Conservation (phyloP, 2,329 filamentous ascomycete species). For the Biscogniauxia mediterranea region DNA sequence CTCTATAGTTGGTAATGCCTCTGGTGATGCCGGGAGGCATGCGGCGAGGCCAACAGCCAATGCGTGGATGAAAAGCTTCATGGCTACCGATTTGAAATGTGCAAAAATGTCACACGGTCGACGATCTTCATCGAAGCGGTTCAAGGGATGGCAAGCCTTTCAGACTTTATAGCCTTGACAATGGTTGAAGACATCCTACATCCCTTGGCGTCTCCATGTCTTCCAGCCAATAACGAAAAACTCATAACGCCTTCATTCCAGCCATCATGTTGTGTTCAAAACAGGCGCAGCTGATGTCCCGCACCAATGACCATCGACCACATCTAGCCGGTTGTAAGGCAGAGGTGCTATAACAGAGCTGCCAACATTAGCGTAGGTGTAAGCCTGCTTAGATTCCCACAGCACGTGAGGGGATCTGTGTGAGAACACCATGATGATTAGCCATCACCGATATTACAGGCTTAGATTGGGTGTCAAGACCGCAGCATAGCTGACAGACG, state of each 20-base stretch:
- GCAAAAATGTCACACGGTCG: neutral
- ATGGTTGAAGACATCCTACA: neutral
- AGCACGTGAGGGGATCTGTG: constrained; percentile 2
- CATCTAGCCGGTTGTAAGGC: constrained; percentile 5
- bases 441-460: neutral
- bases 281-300: constrained; percentile 3
- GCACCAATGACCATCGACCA: constrained; percentile 18
- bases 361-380: neutral
- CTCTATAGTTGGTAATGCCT: constrained; percentile 19
- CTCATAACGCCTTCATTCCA: neutral
- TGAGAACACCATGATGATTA: neutral
- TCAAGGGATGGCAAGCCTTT: constrained; percentile 4
- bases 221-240: neutral
- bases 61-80: constrained; percentile 26
- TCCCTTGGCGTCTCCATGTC: neutral
- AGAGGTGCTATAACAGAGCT: neutral
- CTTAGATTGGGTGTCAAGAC: neutral
- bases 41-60: constrained; percentile 23
- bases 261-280: constrained; percentile 9
- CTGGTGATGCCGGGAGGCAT: constrained; percentile 18
- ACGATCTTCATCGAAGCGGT: neutral
- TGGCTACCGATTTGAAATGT: constrained; percentile 5
- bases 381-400: constrained; percentile 2
- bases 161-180: neutral
- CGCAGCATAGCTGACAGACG: neutral